These are phyloP conservation scores for Coriaria nepalensis DNA, from an alignment of 306 rosid genomes.

Conservation along the genomic window DNA sequence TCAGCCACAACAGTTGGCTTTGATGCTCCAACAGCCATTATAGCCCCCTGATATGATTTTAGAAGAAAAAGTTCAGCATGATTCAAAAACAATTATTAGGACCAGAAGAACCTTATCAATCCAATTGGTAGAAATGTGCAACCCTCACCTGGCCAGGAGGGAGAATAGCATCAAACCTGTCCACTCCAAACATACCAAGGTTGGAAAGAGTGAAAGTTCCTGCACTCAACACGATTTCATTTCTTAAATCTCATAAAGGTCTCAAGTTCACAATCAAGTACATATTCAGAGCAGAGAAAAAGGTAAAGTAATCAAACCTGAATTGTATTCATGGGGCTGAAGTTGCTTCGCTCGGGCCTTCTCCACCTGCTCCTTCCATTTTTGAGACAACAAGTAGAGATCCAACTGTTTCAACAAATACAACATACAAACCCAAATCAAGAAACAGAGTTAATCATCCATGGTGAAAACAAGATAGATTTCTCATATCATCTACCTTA, in stretches of 20 bases:
- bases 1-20: conserved; percentile 66
- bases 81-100: conserved; percentile 5
- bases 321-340: conserved; percentile 80
- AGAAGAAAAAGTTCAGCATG: conserved; percentile 13
- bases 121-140: background rate
- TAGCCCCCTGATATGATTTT: conserved; percentile 55
- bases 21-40: conserved; percentile 97
- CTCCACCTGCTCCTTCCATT: conserved; percentile 82
- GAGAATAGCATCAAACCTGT: conserved; percentile 86
- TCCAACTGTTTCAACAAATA: conserved; percentile 54
- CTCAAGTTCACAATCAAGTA: conserved; percentile 5
- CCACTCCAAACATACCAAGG: conserved; percentile 95
- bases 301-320: conserved; percentile 34
- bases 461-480: background rate
- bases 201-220: conserved; percentile 95
- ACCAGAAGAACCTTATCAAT: conserved; percentile 2
- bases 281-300: background rate
- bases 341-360: conserved; percentile 86
- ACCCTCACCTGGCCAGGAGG: conserved; percentile 88
- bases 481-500: conserved; percentile 31
- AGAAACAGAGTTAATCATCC: background rate
- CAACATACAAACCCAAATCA: conserved; percentile 2
- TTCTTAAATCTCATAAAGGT: conserved; percentile 1
- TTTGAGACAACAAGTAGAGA: conserved; percentile 70
- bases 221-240: conserved; percentile 11